Evolutionary conservation across 2,329 filamentous ascomycete genomes (phyloP).

Genomic region (Thermothelomyces thermophilus): DNA sequence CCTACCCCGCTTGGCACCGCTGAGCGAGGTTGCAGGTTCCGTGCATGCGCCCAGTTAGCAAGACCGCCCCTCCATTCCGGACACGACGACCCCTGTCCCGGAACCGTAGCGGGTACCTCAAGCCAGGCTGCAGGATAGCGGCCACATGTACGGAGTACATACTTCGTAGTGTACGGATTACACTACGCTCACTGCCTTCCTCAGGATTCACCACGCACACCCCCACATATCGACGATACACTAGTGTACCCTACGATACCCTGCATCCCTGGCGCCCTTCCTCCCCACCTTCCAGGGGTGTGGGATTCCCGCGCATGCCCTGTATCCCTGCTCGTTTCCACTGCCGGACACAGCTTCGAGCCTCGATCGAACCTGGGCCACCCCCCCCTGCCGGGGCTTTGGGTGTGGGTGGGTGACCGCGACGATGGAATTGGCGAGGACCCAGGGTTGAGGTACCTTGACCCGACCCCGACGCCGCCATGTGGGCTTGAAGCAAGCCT

Average conservation of each 20-base stretch:
- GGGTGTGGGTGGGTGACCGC: conserved; percentile 4
- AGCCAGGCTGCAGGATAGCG: conserved; percentile 23
- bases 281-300: conserved; percentile 1
- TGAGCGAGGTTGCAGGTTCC: conserved; percentile 13
- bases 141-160: conserved; percentile 4
- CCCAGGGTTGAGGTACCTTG: conserved; percentile 9
- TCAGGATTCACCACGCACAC: too few relatives aligned
- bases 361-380: too few relatives aligned
- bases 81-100: conserved; percentile 10
- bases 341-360: conserved; percentile 9
- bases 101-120: conserved; percentile 17
- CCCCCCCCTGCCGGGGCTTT: conserved; percentile 6
- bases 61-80: neutral
- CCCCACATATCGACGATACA: too few relatives aligned
- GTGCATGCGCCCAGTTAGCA: conserved; percentile 11
- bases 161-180: too few relatives aligned
- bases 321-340: conserved; percentile 1
- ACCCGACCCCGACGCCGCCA: conserved; percentile 14
- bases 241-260: too few relatives aligned
- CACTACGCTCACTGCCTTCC: too few relatives aligned
- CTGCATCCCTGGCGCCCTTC: neutral
- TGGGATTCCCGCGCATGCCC: neutral
- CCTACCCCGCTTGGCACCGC: conserved; percentile 2
- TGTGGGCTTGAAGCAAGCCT: conserved; percentile 19
- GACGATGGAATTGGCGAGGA: conserved; percentile 2